phyloP scores from a whole-genome alignment of 192 early-diverging fungal genomes.

The Lunasporangiospora selenospora region DNA sequence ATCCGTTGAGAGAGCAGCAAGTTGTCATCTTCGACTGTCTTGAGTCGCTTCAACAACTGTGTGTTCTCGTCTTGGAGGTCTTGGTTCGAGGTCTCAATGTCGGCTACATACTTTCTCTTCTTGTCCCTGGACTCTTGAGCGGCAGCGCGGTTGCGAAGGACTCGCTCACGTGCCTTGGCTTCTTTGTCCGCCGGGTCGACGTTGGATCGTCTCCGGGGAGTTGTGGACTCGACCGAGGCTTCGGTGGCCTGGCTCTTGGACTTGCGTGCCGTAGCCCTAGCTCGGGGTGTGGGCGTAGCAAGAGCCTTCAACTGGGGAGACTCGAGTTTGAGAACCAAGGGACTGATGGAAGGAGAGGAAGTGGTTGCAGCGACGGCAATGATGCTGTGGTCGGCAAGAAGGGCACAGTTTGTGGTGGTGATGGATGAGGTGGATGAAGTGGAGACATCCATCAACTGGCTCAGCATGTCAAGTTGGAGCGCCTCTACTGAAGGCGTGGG shows the following conservation, averaged over 20 bases:
- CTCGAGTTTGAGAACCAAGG: slow-evolving; percentile 42
- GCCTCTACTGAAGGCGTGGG: not conserved
- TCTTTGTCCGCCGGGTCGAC: slow-evolving; percentile 34
- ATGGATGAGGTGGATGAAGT: not conserved
- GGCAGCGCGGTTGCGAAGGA: slow-evolving; percentile 73
- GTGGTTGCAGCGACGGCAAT: slow-evolving; percentile 23
- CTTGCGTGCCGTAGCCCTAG: not conserved
- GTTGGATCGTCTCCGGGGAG: slow-evolving; percentile 18
- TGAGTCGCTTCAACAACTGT: slow-evolving; percentile 53
- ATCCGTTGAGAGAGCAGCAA: slow-evolving; percentile 27
- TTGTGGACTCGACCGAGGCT: not conserved
- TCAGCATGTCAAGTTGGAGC: slow-evolving; percentile 21
- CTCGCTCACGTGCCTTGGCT: slow-evolving; percentile 51
- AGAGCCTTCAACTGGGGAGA: slow-evolving; percentile 17
- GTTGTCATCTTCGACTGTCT: slow-evolving; percentile 61
- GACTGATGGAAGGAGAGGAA: slow-evolving; percentile 33
- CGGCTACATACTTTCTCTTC: slow-evolving; percentile 69
- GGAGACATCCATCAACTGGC: slow-evolving; percentile 17
- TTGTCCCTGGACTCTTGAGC: slow-evolving; percentile 83
- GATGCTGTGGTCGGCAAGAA: slow-evolving; percentile 38
- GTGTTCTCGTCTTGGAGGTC: slow-evolving; percentile 58
- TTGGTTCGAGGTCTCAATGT: slow-evolving; percentile 61
- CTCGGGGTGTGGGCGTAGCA: slow-evolving; percentile 1
- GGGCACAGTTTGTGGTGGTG: slow-evolving; percentile 5
- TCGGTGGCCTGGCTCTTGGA: slow-evolving; percentile 8